Base-by-base conservation (phyloP, 805 yeast species). In the Hanseniaspora valbyensis region DNA sequence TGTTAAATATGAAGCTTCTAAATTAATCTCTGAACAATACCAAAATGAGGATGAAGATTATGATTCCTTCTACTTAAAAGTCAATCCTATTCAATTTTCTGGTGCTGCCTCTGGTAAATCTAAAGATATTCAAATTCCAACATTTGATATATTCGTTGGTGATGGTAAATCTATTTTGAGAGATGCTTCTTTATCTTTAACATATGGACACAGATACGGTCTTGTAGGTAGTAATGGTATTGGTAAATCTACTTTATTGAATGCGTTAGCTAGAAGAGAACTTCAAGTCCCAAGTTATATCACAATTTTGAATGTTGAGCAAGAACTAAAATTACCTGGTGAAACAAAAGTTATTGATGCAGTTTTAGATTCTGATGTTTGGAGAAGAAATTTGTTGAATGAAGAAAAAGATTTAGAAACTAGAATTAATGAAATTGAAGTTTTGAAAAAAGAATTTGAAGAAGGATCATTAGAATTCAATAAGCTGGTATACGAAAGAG, bases 181-280 rank as follows among this genome's bases (percentile, higher is more conserved):
- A 40, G 94, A 89, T 64, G 82, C 97, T 25, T 75, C 88, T 22
- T 76, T 92, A 56, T 80, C 95, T 1, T 74, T 92, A 56, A 81
- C 95, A 26, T 81, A 81, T 64, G 98, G 98, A 50, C 87, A 84
- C 66, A 78, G 97, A 64, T 92, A 92, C 59, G 99, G 98, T 78
- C 70, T 92, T 49, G 96, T 92, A 40, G 99, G 99, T 67, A 95
- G 89, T 64, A 92, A 92, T 71, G 99, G 99, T 90, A 89, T 92
- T 58, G 99, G 99, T 81, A 92, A 92, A 66, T 89, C 97, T 40
- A 92, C 98, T 0, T 69, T 92, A 49, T 71, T 92, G 63, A 76
- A 86, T 57, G 99, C 99, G 0, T 70, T 92, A 49, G 82, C 96
- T 1, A 78, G 95, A 65, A 82, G 99, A 76, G 98, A 92, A 63